Evolutionary conservation across 192 early-diverging fungal species (phyloP), one percentile per base, ranked within the genome.

Genomic region (Coemansia sp.): DNA sequence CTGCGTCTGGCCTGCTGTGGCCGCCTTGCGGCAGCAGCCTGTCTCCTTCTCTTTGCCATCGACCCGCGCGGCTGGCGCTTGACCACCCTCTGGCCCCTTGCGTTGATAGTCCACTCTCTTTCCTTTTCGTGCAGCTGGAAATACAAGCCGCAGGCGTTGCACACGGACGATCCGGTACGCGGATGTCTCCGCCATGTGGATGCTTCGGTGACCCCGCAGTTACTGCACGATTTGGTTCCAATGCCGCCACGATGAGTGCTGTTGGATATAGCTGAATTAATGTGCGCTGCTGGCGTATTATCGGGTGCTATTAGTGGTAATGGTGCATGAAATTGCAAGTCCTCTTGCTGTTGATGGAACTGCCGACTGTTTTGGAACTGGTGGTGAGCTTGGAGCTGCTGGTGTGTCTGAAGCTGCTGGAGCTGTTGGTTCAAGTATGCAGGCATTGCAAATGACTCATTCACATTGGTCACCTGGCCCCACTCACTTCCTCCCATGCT

Each of bases 121-220:
- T 67, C 26, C 21, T 26, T 35, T 2, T 31, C 18, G n/a, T 77
- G 68, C 48, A 71, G 21, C 29, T 67, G 63, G 57, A 34, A 62
- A 16, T 71, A 71, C 48, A 77, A 61, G 0, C 74, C 74, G 13
- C 74, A 77, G 2, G 74, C 68, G 39, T 77, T 77, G 51, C 74
- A 77, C 23, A 77, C 62, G 9, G 43, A 28, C 2, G 4, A 7
- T 1, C 64, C 51, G 6, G 33, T 67, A 0, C 1, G 3, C 30
- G 12, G 25, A 33, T 71, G 68, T 18, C 74, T 35, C 5, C 74
- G 55, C 74, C 74, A 77, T 2, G 74, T 71, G 0, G 74, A 65
- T 15, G 74, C 63, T 7, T 63, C 61, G 4, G 16, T 49, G 2
- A 35, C 23, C 0, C 20, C 7, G 29, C 74, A 77, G 25, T 48